Base-by-base conservation (phyloP, 2,329 filamentous ascomycete species). In the Hymenoscyphus infarciens region DNA sequence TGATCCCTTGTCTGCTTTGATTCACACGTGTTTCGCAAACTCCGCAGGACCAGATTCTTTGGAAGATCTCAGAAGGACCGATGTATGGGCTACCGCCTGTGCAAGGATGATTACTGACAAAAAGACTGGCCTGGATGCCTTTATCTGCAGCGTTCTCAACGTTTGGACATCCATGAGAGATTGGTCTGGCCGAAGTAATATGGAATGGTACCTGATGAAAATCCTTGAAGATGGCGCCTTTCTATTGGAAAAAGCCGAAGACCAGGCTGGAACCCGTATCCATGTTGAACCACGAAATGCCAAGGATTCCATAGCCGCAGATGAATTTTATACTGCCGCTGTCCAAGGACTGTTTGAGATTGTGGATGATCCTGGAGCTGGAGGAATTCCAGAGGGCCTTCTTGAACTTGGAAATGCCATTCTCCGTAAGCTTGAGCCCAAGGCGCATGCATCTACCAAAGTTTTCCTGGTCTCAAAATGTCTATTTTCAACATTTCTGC, bases 151-250 rank as follows among this genome's bases (percentile, higher is more conserved):
- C 56, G 86, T 97, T 38, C 82, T 99, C 58, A 93, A 95, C 75
- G 87, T 91, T 62, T 98, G 92, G 90, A 87, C 91, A 59, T 83
- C 87, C 61, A 90, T 93, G 83, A 87, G 91, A 66, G 88, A 93
- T 75, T 98, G 94, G 93, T 90, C 91, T 49, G 92, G 92, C 62
- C 92, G 89, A 71, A 86, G 88, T 68, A 95, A 92, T 67, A 87
- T 99, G 81, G 93, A 97, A 77, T 90, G 92, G 77, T 98, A 94
- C 75, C 84, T 99, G 13, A 95, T 97, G 90, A 91, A 95, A 74
- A 91, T 96, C 64, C 84, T 99, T 35, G 91, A 97, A 76, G 90
- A 96, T 70, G 95, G 95, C 68, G 89, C 92, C 45, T 97, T 97
- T 73, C 81, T 98, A 62, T 81, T 97, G 69, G 92, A 97, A 72